Evolutionary conservation across 805 yeast genomes (phyloP).

Genomic region (Candida patagonica): DNA sequence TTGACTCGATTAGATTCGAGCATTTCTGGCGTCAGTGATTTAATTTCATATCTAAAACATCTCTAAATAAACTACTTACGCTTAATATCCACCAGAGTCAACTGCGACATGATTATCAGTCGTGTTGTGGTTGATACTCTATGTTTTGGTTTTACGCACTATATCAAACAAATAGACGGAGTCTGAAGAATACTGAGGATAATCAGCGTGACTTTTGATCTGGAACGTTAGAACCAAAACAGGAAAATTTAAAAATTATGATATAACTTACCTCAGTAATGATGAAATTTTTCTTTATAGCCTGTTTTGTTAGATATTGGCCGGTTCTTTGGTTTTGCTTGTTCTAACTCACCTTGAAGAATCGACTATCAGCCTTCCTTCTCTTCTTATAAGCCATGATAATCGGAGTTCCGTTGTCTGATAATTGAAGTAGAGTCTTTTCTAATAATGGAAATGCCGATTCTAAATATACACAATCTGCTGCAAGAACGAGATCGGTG

Average conservation of each 20-base stretch:
- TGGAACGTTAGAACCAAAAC: constrained; percentile 7
- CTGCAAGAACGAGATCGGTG: constrained; percentile 44
- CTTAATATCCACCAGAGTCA: constrained; percentile 1
- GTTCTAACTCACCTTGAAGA: background rate
- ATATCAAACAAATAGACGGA: constrained; percentile 34
- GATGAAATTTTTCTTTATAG: constrained; percentile 24
- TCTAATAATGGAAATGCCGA: constrained; percentile 44
- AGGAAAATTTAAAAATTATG: constrained; percentile 14
- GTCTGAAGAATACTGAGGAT: constrained; percentile 30
- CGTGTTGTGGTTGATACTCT: background rate
- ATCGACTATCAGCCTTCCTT: constrained; percentile 29
- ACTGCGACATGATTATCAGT: background rate
- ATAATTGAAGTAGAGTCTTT: constrained; percentile 38
- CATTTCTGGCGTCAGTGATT: background rate
- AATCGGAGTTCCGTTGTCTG: constrained; percentile 33
- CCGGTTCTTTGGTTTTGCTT: constrained; percentile 18
- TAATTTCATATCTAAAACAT: background rate
- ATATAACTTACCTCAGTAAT: constrained; percentile 22
- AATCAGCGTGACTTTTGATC: constrained; percentile 25
- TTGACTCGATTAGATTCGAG: constrained; percentile 4
- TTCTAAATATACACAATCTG: constrained; percentile 53
- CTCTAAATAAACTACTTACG: background rate
- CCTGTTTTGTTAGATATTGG: constrained; percentile 31
- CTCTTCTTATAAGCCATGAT: constrained; percentile 48
- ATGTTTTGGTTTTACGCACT: background rate